Evolutionary conservation across 257 asterid genomes (phyloP), one percentile per base, ranked within the genome.

Genomic region (Ilex asprella): DNA sequence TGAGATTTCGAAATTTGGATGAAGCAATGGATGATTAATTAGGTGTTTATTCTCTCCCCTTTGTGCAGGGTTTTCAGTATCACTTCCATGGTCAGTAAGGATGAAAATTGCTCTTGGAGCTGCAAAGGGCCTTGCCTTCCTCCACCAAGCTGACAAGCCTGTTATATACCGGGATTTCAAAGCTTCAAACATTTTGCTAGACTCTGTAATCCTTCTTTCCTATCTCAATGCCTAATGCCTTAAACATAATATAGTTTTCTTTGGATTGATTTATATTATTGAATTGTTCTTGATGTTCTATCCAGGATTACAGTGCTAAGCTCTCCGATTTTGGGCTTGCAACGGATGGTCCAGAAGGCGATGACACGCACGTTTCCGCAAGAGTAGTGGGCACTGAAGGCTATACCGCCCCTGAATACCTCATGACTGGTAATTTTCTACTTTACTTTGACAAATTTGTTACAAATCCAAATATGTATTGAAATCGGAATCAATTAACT

Each of bases 241-340:
- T 21, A 21, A 21, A 21, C 27, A 21, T 21, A 21, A 21, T 21
- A 21, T 21, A 21, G 27, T 21, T 21, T 21, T 21, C 27, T 31
- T 1, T 31, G 6, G 27, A 7, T 7, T 7, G 43, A 3, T 8
- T 41, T 43, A 12, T 27, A 0, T 6, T 1, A 2, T 31, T 30
- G 1, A 54, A 54, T 9, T 2, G 11, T 56, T 15, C 27, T 11
- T 13, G 1, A 12, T 2, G 12, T 39, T 16, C 27, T 21, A 16
- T 68, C 1, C 63, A 70, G 74, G 74, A 70, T 39, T 70, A 70
- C 65, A 63, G 31, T 51, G 69, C 74, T 6, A 70, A 70, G 39
- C 65, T 70, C 21, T 70, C 74, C 0, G 74, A 70, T 58, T 70
- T 70, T 11, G 74, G 74, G 7, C 64, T 70, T 15, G 74, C 74